Evolutionary conservation across 345 rosid genomes (phyloP), one percentile per base, ranked within the genome.

Genomic region (Viola odorata): DNA sequence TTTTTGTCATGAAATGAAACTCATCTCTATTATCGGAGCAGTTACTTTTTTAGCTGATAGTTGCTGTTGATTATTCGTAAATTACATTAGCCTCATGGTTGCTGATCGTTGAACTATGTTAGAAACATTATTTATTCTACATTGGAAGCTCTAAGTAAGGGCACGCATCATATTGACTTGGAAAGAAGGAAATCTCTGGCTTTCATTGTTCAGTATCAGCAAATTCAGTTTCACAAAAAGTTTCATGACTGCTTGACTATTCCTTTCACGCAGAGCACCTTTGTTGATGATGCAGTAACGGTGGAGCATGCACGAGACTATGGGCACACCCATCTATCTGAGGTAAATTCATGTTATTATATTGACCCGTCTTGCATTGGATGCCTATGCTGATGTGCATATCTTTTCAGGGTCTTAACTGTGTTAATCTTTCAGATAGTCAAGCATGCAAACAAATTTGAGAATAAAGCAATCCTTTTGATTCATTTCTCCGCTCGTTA

Each of bases 401-500:
- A 16, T 41, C n/a, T 12, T 39, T 41, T 3, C 32, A 47, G 60
- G 49, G 40, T 68, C 16, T 11, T 66, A 56, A 53, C 56, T 55
- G 47, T 73, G 65, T 17, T 45, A 55, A 40, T 50, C 37, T 57
- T 66, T 67, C 82, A 89, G 99, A 90, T 90, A 59, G 73, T 82
- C 36, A 75, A 73, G 3, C 58, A 72, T 73, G 91, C 97, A 36
- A 81, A 86, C 68, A 83, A 71, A 76, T 86, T 94, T 56, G 61
- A 82, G 69, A 90, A 94, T 73, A 85, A 78, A 79, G 85, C 97
- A 52, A 86, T 94, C 69, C 81, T 94, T 77, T 76, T 94, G 61
- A 87, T 90, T 65, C 97, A 94, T 79, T 90, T 94, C 69, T 94
- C 96, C 47, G 97, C 96, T 72, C 86, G 97, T 45, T 85, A 94